Conservation (phyloP, 345 rosid species). For the Pistacia vera region DNA sequence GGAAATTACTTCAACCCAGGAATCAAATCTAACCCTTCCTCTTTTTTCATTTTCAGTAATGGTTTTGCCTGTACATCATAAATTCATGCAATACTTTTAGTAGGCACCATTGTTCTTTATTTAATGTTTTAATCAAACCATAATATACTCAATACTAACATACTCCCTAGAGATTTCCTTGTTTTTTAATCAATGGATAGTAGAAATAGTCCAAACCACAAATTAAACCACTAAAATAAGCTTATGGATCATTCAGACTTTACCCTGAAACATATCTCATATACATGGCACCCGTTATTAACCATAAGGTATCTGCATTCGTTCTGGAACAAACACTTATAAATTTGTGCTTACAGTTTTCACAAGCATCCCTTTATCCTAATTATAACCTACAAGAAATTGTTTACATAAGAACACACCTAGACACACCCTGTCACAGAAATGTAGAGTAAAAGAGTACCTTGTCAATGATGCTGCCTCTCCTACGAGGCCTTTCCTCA, state of each 20-base stretch:
- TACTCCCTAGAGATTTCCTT: background rate
- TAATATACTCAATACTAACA: background rate
- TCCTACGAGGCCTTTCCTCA: constrained; percentile 32
- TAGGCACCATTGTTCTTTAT: background rate
- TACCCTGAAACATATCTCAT: background rate
- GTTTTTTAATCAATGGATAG: background rate
- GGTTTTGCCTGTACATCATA: background rate
- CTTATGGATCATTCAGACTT: background rate
- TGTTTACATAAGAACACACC: background rate
- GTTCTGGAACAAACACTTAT: background rate
- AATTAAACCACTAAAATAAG: background rate
- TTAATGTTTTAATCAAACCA: background rate
- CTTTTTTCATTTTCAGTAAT: too few species aligned
- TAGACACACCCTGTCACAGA: background rate
- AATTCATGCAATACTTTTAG: background rate
- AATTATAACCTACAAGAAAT: background rate
- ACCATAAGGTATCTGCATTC: background rate
- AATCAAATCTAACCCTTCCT: background rate
- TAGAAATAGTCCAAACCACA: background rate
- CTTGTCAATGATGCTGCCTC: constrained; percentile 31
- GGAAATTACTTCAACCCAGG: background rate
- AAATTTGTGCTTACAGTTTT: background rate
- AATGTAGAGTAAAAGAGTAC: constrained; percentile 18
- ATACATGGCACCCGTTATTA: background rate
- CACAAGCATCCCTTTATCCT: background rate